Percentiles rank a stretch among this genome's conserved stretches.
Evolutionary conservation across 805 yeast genomes (phyloP).

Genomic region (Wickerhamomyces pijperi): DNA sequence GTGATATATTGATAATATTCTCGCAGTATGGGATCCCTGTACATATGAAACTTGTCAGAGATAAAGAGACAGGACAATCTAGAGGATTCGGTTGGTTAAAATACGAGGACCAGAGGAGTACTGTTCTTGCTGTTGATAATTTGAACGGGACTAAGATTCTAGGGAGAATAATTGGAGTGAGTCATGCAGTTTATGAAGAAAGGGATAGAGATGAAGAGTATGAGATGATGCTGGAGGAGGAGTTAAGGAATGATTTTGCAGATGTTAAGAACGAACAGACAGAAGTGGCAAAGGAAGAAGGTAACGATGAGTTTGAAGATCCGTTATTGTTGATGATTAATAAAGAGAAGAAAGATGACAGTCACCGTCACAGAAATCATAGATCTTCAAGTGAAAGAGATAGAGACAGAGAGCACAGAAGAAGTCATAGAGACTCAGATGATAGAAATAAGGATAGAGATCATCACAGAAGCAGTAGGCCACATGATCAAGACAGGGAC

Average conservation of each 20-base stretch:
- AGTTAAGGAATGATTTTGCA: constrained; percentile 21
- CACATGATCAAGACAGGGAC: too few relatives aligned
- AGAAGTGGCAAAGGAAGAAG: background rate
- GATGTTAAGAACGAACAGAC: background rate
- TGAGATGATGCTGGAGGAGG: constrained; percentile 24
- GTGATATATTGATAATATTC: constrained; percentile 67
- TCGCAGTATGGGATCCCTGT: constrained; percentile 87
- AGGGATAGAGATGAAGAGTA: constrained; percentile 40
- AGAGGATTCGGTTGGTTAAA: constrained; percentile 74
- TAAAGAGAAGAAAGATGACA: constrained; percentile 1
- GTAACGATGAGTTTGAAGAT: constrained; percentile 16
- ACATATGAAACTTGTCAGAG: constrained; percentile 58
- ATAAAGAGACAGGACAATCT: constrained; percentile 51
- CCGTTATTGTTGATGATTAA: constrained; percentile 14
- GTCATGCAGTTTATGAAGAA: constrained; percentile 57
- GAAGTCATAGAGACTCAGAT: constrained; percentile 1
- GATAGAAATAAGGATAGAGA: too few relatives aligned
- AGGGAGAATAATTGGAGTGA: constrained; percentile 48
- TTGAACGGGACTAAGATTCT: constrained; percentile 55
- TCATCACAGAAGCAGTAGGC: too few relatives aligned
- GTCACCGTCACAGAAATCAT: constrained; percentile 1
- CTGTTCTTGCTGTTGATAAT: constrained; percentile 82
- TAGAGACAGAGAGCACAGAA: background rate
- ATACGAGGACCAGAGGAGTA: constrained; percentile 71
- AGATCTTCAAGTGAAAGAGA: background rate